These are phyloP conservation scores for Clarkia xantiana DNA, from an alignment of 345 rosid genomes.

Conservation along the genomic window DNA sequence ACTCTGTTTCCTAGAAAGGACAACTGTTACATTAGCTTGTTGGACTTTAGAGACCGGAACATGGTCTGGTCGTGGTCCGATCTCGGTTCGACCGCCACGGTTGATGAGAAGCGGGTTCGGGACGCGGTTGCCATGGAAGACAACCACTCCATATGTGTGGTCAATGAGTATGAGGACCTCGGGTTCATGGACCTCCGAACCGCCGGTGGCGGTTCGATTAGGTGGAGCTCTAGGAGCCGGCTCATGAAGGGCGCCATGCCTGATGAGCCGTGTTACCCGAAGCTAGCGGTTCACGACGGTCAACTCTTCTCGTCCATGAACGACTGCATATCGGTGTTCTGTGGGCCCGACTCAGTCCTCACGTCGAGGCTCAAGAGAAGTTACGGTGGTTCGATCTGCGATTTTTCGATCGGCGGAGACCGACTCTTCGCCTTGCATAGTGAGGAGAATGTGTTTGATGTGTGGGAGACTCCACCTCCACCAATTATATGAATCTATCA, in stretches of 20 bases:
- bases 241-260: conserved; percentile 76
- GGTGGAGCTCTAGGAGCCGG: conserved; percentile 92
- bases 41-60: conserved; percentile 68
- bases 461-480: conserved; percentile 80
- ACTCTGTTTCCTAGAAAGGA: conserved; percentile 93
- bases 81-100: conserved; percentile 33
- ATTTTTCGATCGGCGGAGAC: conserved; percentile 84
- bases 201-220: conserved; percentile 50
- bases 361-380: conserved; percentile 68
- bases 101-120: conserved; percentile 80
- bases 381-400: conserved; percentile 78
- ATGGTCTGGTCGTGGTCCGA: conserved; percentile 99
- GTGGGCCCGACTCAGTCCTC: conserved; percentile 77
- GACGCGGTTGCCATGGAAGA: conserved; percentile 95
- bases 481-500: conserved; percentile 35
- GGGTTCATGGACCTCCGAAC: conserved; percentile 86
- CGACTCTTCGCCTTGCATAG: conserved; percentile 83
- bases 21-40: conserved; percentile 81
- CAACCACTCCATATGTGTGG: conserved; percentile 64
- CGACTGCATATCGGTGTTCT: conserved; percentile 73
- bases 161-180: conserved; percentile 84
- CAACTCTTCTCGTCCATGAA: conserved; percentile 93
- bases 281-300: conserved; percentile 66
- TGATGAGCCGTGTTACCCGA: conserved; percentile 88
- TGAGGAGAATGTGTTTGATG: conserved; percentile 84